phyloP scores from a whole-genome alignment of 129 eudicot species.

The Gnaphalium uliginosum region DNA sequence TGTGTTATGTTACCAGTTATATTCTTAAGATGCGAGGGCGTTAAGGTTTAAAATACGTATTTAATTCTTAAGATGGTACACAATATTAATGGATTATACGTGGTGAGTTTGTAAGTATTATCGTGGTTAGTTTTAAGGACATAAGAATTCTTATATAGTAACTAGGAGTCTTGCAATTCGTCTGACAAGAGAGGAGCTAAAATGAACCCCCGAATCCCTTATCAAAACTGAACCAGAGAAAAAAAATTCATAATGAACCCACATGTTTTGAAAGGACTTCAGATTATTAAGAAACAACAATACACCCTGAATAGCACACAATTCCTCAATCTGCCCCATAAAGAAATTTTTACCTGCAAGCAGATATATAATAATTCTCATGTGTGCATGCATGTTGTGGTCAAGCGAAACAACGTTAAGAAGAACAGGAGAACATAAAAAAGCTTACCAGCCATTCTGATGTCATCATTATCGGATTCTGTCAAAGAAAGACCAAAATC shows the following conservation, averaged over 20 bases:
- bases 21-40: too few species aligned
- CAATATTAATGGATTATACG: too few species aligned
- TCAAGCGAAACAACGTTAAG: conserved; percentile 12
- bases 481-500: conserved; percentile 77
- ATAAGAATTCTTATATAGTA: too few species aligned
- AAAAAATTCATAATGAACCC: conserved; percentile 73
- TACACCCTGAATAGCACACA: conserved; percentile 65
- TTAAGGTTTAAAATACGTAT: too few species aligned
- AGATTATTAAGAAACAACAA: conserved; percentile 73
- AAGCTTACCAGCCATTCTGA: conserved; percentile 62
- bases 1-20: too few species aligned
- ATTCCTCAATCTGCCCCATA: conserved; percentile 61
- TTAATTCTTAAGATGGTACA: too few species aligned
- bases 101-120: too few species aligned
- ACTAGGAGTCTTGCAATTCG: conserved; percentile 51
- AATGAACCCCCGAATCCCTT: conserved; percentile 50
- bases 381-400: neutral
- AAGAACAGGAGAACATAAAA: neutral
- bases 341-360: conserved; percentile 81
- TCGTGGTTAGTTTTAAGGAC: too few species aligned
- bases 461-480: conserved; percentile 64
- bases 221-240: conserved; percentile 56
- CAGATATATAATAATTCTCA: conserved; percentile 16
- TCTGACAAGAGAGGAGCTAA: conserved; percentile 71
- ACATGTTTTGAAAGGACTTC: conserved; percentile 75